Percentiles rank a stretch among this genome's conserved stretches.
Conservation (phyloP, 306 rosid genomes). For the Carpinus fangiana region DNA sequence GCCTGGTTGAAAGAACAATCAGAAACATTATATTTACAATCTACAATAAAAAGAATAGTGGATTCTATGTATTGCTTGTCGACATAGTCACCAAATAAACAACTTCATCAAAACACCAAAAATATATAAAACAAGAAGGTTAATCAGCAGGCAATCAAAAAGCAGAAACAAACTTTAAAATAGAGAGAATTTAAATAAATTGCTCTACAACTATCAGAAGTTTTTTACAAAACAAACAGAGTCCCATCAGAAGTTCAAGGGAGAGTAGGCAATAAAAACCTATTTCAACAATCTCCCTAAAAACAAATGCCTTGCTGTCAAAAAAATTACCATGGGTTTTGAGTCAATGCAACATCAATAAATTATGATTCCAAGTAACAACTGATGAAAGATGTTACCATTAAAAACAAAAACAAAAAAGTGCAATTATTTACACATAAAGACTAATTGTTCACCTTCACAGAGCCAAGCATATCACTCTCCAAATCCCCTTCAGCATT, state of each 20-base stretch:
- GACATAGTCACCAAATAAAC: background rate
- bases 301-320: background rate
- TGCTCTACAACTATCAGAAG: background rate
- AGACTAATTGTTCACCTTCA: slow-evolving; percentile 65
- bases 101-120: background rate
- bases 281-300: background rate
- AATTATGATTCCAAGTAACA: slow-evolving; percentile 19
- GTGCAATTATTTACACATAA: slow-evolving; percentile 25
- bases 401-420: background rate
- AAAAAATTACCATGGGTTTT: background rate
- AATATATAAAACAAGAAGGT: background rate
- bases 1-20: slow-evolving; percentile 47
- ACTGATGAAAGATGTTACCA: background rate
- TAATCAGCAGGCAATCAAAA: background rate
- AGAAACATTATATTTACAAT: background rate
- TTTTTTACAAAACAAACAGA: background rate
- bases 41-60: background rate
- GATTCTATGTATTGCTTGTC: background rate
- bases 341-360: background rate
- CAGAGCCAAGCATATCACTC: slow-evolving; percentile 93
- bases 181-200: slow-evolving; percentile 1
- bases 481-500: slow-evolving; percentile 87
- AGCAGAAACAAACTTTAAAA: background rate
- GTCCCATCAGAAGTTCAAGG: background rate
- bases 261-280: background rate